Conservation (phyloP, 257 asterid genomes). For the Fraxinus anomala region DNA sequence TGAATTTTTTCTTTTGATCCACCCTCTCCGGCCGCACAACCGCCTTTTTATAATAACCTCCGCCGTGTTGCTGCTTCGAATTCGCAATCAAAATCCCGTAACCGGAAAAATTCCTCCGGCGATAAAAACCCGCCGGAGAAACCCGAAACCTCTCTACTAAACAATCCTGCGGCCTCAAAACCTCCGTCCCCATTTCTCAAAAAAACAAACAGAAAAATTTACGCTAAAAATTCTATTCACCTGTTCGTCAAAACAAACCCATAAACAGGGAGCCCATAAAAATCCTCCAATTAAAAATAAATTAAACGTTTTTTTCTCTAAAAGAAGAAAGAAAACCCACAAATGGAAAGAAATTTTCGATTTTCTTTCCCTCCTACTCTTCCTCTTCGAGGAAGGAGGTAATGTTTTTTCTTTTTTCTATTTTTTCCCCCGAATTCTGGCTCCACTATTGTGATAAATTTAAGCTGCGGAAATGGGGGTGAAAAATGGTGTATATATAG, state of each 20-base stretch:
- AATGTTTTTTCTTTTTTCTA: too few species aligned
- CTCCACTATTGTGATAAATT: constrained; percentile 8
- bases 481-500: neutral
- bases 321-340: neutral
- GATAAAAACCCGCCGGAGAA: neutral
- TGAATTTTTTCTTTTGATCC: neutral
- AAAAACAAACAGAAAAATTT: too few species aligned
- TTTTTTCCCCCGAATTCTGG: neutral
- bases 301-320: neutral
- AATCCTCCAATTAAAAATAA: neutral
- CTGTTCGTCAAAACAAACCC: neutral
- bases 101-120: constrained; percentile 4
- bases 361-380: neutral
- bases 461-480: neutral
- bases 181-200: too few species aligned
- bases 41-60: neutral
- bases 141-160: constrained; percentile 28
- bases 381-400: neutral
- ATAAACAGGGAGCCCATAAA: neutral
- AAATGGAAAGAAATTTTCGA: neutral
- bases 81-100: neutral
- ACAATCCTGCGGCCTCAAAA: too few species aligned
- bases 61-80: neutral
- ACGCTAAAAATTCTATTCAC: neutral
- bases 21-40: neutral